These are phyloP conservation scores for Gossypium gossypioides DNA, from an alignment of 441 rosid genomes.

Conservation along the genomic window DNA sequence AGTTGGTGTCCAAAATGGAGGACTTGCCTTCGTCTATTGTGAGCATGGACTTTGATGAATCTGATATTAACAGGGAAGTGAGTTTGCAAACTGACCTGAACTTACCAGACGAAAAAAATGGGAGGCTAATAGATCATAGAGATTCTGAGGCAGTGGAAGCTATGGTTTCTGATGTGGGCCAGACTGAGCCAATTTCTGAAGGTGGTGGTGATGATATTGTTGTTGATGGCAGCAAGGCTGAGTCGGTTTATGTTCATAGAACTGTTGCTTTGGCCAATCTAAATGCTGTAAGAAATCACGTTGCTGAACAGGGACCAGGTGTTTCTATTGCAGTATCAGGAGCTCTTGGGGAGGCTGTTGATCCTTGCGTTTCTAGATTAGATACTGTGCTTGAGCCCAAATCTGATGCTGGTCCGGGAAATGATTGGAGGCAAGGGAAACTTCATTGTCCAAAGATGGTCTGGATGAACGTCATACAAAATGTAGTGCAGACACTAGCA, in stretches of 20 bases:
- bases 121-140: conserved; percentile 17
- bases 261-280: conserved; percentile 20
- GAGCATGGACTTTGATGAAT: conserved; percentile 30
- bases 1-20: conserved; percentile 22
- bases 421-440: conserved; percentile 22
- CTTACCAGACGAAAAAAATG: conserved; percentile 30
- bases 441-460: conserved; percentile 19
- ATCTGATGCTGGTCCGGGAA: conserved; percentile 20
- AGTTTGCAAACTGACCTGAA: conserved; percentile 31
- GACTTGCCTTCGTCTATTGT: conserved; percentile 26
- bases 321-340: conserved; percentile 25
- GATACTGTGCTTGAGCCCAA: conserved; percentile 25
- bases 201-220: neutral
- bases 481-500: conserved; percentile 15
- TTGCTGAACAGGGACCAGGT: conserved; percentile 2
- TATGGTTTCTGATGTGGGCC: conserved; percentile 26
- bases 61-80: conserved; percentile 22
- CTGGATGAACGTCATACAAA: conserved; percentile 5
- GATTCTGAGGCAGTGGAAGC: conserved; percentile 24
- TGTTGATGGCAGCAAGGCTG: neutral
- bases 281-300: conserved; percentile 22
- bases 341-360: conserved; percentile 18
- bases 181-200: conserved; percentile 20
- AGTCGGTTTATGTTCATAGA: neutral
- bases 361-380: conserved; percentile 27